Base-by-base conservation (phyloP, 1,284 basidiomycete genomes). In the Anthracocystis walkeri region DNA sequence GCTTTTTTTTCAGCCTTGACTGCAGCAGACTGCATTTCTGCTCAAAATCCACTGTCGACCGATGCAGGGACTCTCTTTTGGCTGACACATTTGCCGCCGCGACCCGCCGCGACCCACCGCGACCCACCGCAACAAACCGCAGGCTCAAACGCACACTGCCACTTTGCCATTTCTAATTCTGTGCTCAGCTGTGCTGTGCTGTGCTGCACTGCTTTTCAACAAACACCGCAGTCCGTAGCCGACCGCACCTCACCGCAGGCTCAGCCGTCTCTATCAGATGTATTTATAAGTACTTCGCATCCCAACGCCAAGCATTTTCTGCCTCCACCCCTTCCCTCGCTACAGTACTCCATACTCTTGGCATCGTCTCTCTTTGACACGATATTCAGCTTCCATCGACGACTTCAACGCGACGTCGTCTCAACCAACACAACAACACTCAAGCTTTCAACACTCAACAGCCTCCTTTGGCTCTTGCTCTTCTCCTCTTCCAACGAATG, bases 401-500 rank as follows among this genome's bases (percentile, higher is more conserved):
- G 31, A 31, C 48, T 27, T 11, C 29, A 49, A 38, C 35, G 16
- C 35, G 16, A 38, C 35, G 35, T 38, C n/a, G 14, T n/a, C 49
- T 31, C 20, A 7, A 44, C 21, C 4, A 38, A 44, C 27, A n/a
- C n/a, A 27, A 12, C 35, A 38, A 38, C 5, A 3, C 14, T 38
- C 35, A 38, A 14, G 10, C 33, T 8, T 21, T 25, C 25, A 14
- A 20, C 41, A 18, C 14, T 10, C 27, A 29, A 45, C 54, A 29
- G 18, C 29, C 27, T 45, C 31, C 27, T 23, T 23, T 58, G 44
- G 38, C n/a, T 27, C 51, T 20, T 16, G 21, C 55, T 20, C 11
- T 3, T 29, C 42, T 51, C 20, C n/a, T 20, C 7, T 46, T 56
- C 29, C 63, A 72, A 65, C 72, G 62, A 62, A 75, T 75, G 72